Conservation (phyloP, 2,329 filamentous ascomycete species). For the Penicillium frequentans region DNA sequence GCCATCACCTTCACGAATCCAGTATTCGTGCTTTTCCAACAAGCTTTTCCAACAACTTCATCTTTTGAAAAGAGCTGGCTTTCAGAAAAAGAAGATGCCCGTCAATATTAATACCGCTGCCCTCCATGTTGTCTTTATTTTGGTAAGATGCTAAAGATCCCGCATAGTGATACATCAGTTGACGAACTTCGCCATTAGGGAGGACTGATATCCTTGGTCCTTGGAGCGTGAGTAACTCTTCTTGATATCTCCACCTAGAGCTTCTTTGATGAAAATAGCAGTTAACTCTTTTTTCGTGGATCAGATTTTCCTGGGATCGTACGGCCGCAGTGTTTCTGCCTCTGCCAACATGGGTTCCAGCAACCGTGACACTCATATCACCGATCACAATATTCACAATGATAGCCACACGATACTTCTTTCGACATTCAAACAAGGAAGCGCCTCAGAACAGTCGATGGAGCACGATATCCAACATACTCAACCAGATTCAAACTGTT, state of each 20-base stretch:
- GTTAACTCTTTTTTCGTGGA: neutral
- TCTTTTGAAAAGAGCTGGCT: no score
- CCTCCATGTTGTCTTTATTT: no score
- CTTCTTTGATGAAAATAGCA: neutral
- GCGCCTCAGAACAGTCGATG: neutral
- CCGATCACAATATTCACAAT: constrained; percentile 9
- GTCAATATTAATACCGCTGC: no score
- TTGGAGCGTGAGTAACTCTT: neutral
- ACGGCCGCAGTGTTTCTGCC: constrained; percentile 25
- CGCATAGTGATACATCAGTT: no score
- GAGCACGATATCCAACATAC: constrained; percentile 2
- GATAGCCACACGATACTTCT: constrained; percentile 2
- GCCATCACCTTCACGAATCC: no score
- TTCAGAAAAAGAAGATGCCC: no score
- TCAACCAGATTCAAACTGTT: constrained; percentile 24
- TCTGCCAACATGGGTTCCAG: constrained; percentile 25
- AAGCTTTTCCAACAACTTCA: no score
- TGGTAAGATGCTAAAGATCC: no score
- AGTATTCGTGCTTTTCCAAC: no score
- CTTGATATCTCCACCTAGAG: neutral
- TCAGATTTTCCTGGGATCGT: constrained; percentile 30
- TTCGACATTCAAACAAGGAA: neutral
- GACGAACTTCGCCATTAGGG: no score
- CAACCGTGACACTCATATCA: constrained; percentile 22
- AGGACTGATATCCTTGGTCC: no score